Percentiles rank a stretch among this genome's conserved stretches.
phyloP scores from a whole-genome alignment of 805 yeast genomes.

The Myxozyma nipponensis region DNA sequence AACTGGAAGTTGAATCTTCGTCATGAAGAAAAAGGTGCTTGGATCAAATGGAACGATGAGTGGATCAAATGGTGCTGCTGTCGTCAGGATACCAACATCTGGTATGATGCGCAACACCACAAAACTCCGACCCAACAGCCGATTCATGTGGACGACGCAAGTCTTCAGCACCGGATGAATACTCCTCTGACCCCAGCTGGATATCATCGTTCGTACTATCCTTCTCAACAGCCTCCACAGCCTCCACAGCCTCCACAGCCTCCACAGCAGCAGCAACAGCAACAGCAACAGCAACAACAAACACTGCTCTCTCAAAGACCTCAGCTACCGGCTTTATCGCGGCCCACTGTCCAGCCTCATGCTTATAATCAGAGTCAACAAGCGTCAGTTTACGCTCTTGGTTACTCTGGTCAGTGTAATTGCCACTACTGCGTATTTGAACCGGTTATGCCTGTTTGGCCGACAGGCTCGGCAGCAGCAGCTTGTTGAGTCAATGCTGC shows the following conservation, averaged over 20 bases:
- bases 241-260: background rate
- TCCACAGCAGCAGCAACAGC: slow-evolving; percentile 5
- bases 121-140: background rate
- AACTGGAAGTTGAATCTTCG: slow-evolving; percentile 55
- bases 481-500: too few species aligned
- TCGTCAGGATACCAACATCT: background rate
- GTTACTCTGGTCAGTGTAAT: slow-evolving; percentile 17
- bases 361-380: background rate
- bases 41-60: slow-evolving; percentile 36
- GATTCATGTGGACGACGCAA: background rate
- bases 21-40: slow-evolving; percentile 34
- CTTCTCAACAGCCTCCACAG: background rate
- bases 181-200: background rate
- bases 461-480: slow-evolving; percentile 22
- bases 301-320: background rate
- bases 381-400: background rate
- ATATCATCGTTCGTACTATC: background rate
- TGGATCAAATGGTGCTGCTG: slow-evolving; percentile 9
- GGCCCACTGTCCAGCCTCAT: background rate
- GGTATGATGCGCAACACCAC: background rate
- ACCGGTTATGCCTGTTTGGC: slow-evolving; percentile 11
- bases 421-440: slow-evolving; percentile 23
- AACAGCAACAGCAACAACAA: background rate
- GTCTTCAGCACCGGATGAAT: background rate
- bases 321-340: background rate